A percentile compares a stretch with the other conserved stretches of the same genome.
Conservation (phyloP, 1,284 basidiomycete species). For the Ustilago nuda region DNA sequence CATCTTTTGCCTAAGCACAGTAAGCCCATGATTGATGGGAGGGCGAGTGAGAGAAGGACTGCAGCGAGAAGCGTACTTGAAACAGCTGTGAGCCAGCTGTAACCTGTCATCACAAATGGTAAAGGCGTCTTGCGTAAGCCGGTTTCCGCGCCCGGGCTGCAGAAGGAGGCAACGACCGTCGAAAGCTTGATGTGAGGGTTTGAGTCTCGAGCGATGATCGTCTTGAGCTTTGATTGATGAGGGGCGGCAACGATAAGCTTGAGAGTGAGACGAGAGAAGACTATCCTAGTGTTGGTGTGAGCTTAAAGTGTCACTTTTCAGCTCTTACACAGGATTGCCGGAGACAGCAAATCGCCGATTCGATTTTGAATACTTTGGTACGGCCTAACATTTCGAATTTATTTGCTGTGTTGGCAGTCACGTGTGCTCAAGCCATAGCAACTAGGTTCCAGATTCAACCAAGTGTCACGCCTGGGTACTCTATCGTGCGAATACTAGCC, state of each 20-base stretch:
- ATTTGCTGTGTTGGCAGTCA: neutral
- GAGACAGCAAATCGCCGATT: neutral
- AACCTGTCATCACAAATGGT: constrained; percentile 4
- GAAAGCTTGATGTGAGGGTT: neutral
- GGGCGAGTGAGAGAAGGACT: constrained; percentile 18
- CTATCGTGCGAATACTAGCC: no score
- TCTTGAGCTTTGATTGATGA: neutral
- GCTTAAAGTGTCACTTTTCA: constrained; percentile 23
- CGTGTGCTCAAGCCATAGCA: constrained; percentile 22
- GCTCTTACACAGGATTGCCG: neutral
- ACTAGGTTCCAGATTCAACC: neutral
- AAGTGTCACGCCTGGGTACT: no score
- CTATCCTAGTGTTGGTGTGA: constrained; percentile 16
- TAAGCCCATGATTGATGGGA: constrained; percentile 39
- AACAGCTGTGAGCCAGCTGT: constrained; percentile 5
- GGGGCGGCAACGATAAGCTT: neutral
- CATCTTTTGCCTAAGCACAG: constrained; percentile 29
- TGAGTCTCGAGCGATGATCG: neutral
- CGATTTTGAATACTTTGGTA: neutral
- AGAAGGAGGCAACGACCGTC: neutral
- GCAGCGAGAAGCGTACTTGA: constrained; percentile 19
- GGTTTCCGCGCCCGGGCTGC: neutral
- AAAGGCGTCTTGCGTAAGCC: neutral
- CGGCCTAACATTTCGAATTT: neutral
- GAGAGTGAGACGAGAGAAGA: neutral